Evolutionary conservation across 73 alveolate species (phyloP).

Genomic region (Paramecium bursaria): DNA sequence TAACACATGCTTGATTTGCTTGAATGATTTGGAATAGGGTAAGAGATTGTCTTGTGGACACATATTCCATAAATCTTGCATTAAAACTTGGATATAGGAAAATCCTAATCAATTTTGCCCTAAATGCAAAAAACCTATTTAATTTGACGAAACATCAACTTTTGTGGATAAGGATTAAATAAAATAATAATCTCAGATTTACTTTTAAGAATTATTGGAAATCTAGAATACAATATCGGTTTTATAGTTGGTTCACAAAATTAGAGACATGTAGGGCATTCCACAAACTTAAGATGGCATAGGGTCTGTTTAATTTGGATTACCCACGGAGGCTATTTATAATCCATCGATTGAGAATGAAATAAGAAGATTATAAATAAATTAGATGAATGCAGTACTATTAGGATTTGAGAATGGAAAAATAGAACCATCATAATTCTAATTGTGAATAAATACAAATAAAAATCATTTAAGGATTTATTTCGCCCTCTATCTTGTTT

Average conservation of each 20-base stretch:
- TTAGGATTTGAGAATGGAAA: not conserved
- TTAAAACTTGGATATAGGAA: constrained; percentile 36
- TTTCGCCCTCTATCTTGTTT: no score
- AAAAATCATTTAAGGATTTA: no score
- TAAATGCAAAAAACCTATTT: constrained; percentile 16
- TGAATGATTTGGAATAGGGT: constrained; percentile 19
- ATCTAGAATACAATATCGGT: not conserved
- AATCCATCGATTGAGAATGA: not conserved
- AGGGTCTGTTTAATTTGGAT: constrained; percentile 30
- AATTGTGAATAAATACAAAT: no score
- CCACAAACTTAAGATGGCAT: not conserved
- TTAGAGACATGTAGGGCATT: not conserved
- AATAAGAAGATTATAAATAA: constrained; percentile 33
- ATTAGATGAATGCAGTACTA: constrained; percentile 26
- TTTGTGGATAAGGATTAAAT: not conserved
- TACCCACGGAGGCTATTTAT: constrained; percentile 39
- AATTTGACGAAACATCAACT: not conserved
- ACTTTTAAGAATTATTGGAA: constrained; percentile 23
- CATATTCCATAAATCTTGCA: constrained; percentile 21
- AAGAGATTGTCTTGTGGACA: constrained; percentile 51
- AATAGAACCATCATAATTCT: no score
- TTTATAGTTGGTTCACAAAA: not conserved
- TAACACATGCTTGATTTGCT: constrained; percentile 24
- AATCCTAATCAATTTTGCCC: constrained; percentile 45
- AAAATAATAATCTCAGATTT: not conserved